These are phyloP conservation scores for Plenodomus lindquistii DNA, from an alignment of 2,329 filamentous ascomycete species.

Conservation along the genomic window DNA sequence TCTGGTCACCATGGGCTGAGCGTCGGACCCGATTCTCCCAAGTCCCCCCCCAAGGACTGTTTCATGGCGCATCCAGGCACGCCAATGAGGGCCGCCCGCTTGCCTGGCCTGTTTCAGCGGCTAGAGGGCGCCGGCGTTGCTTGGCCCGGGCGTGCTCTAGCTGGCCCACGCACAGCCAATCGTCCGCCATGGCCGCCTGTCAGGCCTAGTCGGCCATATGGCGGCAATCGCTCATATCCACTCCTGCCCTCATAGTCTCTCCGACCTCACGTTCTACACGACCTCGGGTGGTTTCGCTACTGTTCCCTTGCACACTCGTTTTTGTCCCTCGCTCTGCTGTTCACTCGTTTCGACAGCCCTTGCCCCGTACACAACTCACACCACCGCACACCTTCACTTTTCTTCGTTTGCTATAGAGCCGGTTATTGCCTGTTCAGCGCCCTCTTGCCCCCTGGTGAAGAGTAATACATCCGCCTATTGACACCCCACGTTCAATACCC, in stretches of 20 bases:
- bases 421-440: slow-evolving; percentile 3
- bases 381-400: slow-evolving; percentile 12
- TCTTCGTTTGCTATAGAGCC: slow-evolving; percentile 4
- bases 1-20: slow-evolving; percentile 25
- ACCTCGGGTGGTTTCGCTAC: slow-evolving; percentile 13
- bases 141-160: background rate
- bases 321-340: slow-evolving; percentile 33
- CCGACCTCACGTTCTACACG: slow-evolving; percentile 16
- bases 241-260: slow-evolving; percentile 23
- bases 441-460: slow-evolving; percentile 8
- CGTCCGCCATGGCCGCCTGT: slow-evolving; percentile 8
- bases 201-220: slow-evolving; percentile 5
- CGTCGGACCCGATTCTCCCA: background rate
- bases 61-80: slow-evolving; percentile 34
- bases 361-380: slow-evolving; percentile 7
- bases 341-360: slow-evolving; percentile 40
- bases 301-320: slow-evolving; percentile 25
- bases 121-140: background rate
- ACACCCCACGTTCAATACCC: slow-evolving; percentile 10
- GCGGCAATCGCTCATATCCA: slow-evolving; percentile 28
- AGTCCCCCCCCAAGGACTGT: slow-evolving; percentile 17
- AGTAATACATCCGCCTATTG: slow-evolving; percentile 4
- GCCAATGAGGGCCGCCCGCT: slow-evolving; percentile 22
- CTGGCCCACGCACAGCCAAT: slow-evolving; percentile 20
- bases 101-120: slow-evolving; percentile 24